phyloP scores from a whole-genome alignment of 2,329 filamentous ascomycete species.

The Stachybotrys chartarum region DNA sequence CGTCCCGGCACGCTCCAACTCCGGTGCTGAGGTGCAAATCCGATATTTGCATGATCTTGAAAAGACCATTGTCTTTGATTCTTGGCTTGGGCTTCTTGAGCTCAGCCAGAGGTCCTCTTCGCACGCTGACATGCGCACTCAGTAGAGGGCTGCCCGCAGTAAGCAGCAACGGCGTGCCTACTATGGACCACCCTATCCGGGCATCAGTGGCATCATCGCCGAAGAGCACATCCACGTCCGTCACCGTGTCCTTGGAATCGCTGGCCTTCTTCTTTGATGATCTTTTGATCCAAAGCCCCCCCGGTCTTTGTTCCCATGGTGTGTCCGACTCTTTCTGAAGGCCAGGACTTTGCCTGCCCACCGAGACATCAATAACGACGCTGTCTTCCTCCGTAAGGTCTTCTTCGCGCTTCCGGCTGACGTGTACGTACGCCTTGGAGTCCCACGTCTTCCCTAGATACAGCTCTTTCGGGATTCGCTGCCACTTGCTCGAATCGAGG shows the following conservation, averaged over 20 bases:
- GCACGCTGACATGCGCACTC: conserved; percentile 69
- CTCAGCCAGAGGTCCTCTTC: conserved; percentile 60
- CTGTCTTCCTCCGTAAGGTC: conserved; percentile 68
- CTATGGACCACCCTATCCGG: conserved; percentile 75
- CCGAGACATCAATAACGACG: conserved; percentile 71
- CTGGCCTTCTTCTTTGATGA: conserved; percentile 65
- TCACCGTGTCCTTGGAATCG: conserved; percentile 69
- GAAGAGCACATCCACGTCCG: conserved; percentile 79
- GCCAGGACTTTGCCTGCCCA: conserved; percentile 65
- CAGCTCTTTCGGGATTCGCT: conserved; percentile 82
- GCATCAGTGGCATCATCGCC: conserved; percentile 89
- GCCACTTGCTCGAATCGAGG: conserved; percentile 66
- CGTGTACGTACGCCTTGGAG: conserved; percentile 70
- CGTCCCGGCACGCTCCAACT: conserved; percentile 75
- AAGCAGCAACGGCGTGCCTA: conserved; percentile 66
- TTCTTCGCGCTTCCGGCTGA: conserved; percentile 79
- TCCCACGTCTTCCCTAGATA: conserved; percentile 71
- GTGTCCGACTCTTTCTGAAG: conserved; percentile 40
- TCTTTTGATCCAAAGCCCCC: conserved; percentile 76
- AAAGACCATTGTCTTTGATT: conserved; percentile 82
- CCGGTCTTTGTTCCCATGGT: conserved; percentile 70
- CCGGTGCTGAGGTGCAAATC: conserved; percentile 93
- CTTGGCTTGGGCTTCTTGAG: conserved; percentile 64
- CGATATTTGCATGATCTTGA: conserved; percentile 96
- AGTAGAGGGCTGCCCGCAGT: conserved; percentile 54